Evolutionary conservation across 441 rosid species (phyloP), one percentile per base, ranked within the genome.

Genomic region (Syzygium syzygioides): DNA sequence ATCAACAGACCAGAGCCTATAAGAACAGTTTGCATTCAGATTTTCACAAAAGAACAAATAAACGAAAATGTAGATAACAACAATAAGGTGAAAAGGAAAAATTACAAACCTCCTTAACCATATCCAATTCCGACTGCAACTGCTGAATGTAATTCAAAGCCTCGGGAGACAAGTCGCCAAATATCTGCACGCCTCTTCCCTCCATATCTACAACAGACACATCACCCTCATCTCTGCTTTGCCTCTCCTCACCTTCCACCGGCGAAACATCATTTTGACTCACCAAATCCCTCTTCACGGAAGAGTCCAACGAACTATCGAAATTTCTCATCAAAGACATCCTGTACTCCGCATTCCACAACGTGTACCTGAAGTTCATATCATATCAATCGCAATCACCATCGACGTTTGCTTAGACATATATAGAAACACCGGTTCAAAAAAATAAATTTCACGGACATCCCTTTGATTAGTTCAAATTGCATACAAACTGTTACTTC

Each of bases 261-360:
- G 86, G 86, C 41, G 66, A 89, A 14, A 88, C 90, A 87, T 91
- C 92, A 85, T 88, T 85, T 86, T 87, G 86, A 37, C 23, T 88
- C 86, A 86, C 34, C 25, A 62, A 50, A 86, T 76, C 86, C 55
- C 54, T n/a, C 56, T 41, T 57, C 76, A 37, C 32, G 34, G 86
- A 89, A 62, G 87, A 89, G 64, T 87, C 87, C 87, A 83, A 90
- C 9, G 92, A 87, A 28, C 94, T 93, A 89, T 95, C 97, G 32
- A 94, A 93, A 91, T 96, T 96, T 91, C 97, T 92, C 91, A 86
- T 90, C 94, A 96, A 90, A 6, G 96, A 94, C 30, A 97, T 91
- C 91, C 98, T 94, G 86, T 97, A 97, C 92, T 97, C 98, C n/a
- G 98, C 98, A 90, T 95, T 97, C 99, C 99, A 95, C 91, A 97